phyloP scores from a whole-genome alignment of 805 yeast species.

The Wickerhamomyces ciferrii region DNA sequence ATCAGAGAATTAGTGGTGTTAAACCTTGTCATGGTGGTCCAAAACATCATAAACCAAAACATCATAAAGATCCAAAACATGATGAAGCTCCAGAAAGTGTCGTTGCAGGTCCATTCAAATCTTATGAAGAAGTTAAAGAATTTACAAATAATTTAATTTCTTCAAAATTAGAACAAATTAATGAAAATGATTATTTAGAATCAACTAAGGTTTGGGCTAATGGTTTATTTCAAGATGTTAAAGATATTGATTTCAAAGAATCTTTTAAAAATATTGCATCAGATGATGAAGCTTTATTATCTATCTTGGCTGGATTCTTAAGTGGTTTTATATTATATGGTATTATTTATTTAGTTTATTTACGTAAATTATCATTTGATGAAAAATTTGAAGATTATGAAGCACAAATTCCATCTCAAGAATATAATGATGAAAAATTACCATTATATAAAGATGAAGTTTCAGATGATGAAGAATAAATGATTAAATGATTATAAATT shows the following conservation, averaged over 20 bases:
- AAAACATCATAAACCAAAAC: too few relatives aligned
- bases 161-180: neutral
- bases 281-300: conserved; percentile 7
- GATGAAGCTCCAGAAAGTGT: neutral
- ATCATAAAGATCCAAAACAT: too few relatives aligned
- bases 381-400: neutral
- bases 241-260: conserved; percentile 9
- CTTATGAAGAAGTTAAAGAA: neutral
- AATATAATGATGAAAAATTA: neutral
- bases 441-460: conserved; percentile 1
- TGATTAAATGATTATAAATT: neutral
- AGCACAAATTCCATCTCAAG: neutral
- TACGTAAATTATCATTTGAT: neutral
- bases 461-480: neutral
- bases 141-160: neutral
- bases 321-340: conserved; percentile 2
- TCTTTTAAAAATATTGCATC: conserved; percentile 6
- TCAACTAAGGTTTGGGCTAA: conserved; percentile 5
- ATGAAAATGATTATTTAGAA: neutral
- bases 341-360: conserved; percentile 3
- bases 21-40: neutral
- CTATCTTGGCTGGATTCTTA: conserved; percentile 6
- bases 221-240: conserved; percentile 10
- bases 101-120: neutral
- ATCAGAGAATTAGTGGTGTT: neutral